Base-by-base conservation (phyloP, 2,329 filamentous ascomycete genomes). In the Fusarium nurragi region DNA sequence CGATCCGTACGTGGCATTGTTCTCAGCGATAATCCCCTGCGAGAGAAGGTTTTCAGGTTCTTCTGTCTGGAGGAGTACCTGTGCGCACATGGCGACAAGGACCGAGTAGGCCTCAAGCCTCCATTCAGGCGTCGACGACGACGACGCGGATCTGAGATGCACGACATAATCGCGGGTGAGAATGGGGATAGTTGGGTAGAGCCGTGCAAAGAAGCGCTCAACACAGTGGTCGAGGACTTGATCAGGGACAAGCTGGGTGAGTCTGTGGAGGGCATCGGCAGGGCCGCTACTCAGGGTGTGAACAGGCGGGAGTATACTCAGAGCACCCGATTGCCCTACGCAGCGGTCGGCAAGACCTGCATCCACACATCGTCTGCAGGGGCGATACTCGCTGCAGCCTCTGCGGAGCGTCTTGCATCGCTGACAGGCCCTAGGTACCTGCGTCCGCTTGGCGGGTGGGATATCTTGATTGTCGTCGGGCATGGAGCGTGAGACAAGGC, bases 181-280 rank as follows among this genome's bases (percentile, higher is more conserved):
- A 32, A 81, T 79, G 3, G 79, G 79, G 16, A 81, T 81, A 2
- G 79, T 81, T 1, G 79, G 79, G 38, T 76, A 73, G 6, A 81
- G 67, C 10, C 73, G 70, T 9, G 74, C 69, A 48, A 80, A 79
- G 72, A 81, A 81, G 28, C 78, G 75, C 22, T 73, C 68, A 7
- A 74, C 66, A 57, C 79, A 81, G 50, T 77, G 71, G 22, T 79
- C 77, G 19, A 80, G 60, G 6, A 80, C 72, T 7, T 52, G 57
- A 3, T 49, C 53, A 0, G 77, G 76, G 0, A 79, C 70, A n/a
- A 79, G 61, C 16, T 74, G 80, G 3, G 60, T 65, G 45, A 78
- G 69, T 40, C 71, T 71, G 44, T 74, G 68, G 19, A 68, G 44
- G 30, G 57, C 49, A 25, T 65, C 53, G 4, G 18, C 45, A 22